Percentiles rank a stretch among this genome's conserved stretches.
Conservation (phyloP, 257 asterid species). For the Leptodermis oblonga region DNA sequence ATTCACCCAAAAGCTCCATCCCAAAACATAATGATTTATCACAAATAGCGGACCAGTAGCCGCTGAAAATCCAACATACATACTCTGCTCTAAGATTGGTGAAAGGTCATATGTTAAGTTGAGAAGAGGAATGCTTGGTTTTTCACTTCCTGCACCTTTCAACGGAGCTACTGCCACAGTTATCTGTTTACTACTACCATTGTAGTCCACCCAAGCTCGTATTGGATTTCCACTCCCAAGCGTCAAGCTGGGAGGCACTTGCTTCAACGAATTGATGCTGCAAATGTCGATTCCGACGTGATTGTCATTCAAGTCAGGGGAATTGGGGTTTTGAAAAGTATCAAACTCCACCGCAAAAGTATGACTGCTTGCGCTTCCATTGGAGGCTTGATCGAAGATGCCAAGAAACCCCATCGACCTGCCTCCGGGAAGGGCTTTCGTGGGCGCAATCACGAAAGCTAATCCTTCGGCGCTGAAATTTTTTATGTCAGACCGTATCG, state of each 20-base stretch:
- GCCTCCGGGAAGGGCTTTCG: constrained; percentile 33
- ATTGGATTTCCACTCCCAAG: constrained; percentile 35
- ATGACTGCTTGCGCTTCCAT: constrained; percentile 41
- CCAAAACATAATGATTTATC: constrained; percentile 48
- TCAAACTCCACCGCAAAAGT: constrained; percentile 60
- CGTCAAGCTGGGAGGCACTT: constrained; percentile 37
- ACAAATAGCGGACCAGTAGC: constrained; percentile 34
- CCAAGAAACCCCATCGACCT: constrained; percentile 44
- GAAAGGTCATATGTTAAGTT: constrained; percentile 36
- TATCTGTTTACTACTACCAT: constrained; percentile 19
- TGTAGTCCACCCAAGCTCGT: constrained; percentile 58
- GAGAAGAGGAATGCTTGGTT: constrained; percentile 46
- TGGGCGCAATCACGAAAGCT: constrained; percentile 51
- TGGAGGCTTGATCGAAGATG: constrained; percentile 40
- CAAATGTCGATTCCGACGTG: constrained; percentile 63
- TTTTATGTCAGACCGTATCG: constrained; percentile 41
- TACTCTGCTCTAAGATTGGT: constrained; percentile 26
- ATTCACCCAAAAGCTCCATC: constrained; percentile 54
- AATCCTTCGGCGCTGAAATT: constrained; percentile 53
- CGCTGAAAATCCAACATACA: constrained; percentile 65
- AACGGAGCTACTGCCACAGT: constrained; percentile 47
- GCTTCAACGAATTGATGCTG: constrained; percentile 26
- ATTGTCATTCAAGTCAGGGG: constrained; percentile 39
- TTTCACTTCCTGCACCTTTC: not conserved
- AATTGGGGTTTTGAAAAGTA: constrained; percentile 36